These are phyloP conservation scores for Aspergillus niger DNA, from an alignment of 2,329 filamentous ascomycete species.

Conservation along the genomic window DNA sequence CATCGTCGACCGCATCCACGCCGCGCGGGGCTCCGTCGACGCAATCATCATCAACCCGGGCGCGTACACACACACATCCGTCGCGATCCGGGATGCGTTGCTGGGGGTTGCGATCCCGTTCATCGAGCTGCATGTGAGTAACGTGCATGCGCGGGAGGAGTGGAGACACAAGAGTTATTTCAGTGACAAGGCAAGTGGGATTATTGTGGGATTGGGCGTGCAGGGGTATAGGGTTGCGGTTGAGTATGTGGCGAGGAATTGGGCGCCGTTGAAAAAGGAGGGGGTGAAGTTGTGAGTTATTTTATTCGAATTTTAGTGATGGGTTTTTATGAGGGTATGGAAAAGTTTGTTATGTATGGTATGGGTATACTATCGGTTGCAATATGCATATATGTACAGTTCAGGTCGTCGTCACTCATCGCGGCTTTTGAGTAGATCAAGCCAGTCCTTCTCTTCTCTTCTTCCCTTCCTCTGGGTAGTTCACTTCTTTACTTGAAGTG, in stretches of 20 bases:
- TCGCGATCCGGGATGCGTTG: conserved; percentile 74
- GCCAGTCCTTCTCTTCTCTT: too few relatives aligned
- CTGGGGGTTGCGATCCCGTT: conserved; percentile 70
- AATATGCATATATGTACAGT: conserved; percentile 3
- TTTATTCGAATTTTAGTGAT: too few relatives aligned
- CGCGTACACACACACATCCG: conserved; percentile 73
- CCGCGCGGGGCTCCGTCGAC: conserved; percentile 60
- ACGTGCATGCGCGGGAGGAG: conserved; percentile 70
- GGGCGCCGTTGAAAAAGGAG: conserved; percentile 36
- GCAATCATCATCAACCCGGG: conserved; percentile 72
- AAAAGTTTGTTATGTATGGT: too few relatives aligned
- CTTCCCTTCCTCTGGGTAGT: too few relatives aligned
- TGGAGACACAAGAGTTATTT: conserved; percentile 72
- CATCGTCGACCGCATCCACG: conserved; percentile 72
- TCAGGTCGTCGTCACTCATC: neutral
- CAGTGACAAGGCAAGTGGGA: conserved; percentile 72
- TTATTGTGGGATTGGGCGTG: conserved; percentile 69
- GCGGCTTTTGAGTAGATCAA: neutral
- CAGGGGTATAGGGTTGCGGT: conserved; percentile 64
- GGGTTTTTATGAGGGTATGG: neutral
- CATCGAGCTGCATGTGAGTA: conserved; percentile 75
- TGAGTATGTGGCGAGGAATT: conserved; percentile 51
- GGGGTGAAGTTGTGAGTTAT: conserved; percentile 17
- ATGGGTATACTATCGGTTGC: neutral
- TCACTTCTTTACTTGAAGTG: too few relatives aligned